Percentiles rank a stretch among this genome's conserved stretches.
Evolutionary conservation across 2,329 filamentous ascomycete species (phyloP).

Genomic region (Penicillium sp.): DNA sequence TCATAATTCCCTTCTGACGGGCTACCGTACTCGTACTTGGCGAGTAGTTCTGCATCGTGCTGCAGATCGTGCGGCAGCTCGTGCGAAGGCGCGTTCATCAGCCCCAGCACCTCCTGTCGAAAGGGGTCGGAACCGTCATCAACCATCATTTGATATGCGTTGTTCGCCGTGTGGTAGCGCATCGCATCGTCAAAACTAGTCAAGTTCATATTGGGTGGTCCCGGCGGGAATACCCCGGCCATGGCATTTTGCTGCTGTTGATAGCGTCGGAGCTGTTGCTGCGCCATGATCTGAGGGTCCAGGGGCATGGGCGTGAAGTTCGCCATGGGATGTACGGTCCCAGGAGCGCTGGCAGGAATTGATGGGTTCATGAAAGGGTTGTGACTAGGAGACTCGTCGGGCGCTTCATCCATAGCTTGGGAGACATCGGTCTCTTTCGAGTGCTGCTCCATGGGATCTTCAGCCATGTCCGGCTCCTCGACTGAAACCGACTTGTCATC

Average conservation of each 20-base stretch:
- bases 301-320: conserved; percentile 54
- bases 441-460: conserved; percentile 17
- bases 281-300: conserved; percentile 61
- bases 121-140: conserved; percentile 41
- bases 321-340: conserved; percentile 39
- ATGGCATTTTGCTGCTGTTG: conserved; percentile 40
- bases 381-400: conserved; percentile 24
- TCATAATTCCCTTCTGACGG: conserved; percentile 38
- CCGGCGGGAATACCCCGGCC: conserved; percentile 34
- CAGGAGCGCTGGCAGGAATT: conserved; percentile 34
- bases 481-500: conserved; percentile 24
- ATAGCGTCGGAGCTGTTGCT: conserved; percentile 44
- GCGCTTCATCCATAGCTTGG: conserved; percentile 26
- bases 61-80: conserved; percentile 43
- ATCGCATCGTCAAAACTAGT: conserved; percentile 40
- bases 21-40: conserved; percentile 41
- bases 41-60: conserved; percentile 41
- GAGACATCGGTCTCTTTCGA: conserved; percentile 15
- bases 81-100: conserved; percentile 40
- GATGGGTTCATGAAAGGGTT: conserved; percentile 33
- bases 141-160: conserved; percentile 45
- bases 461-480: conserved; percentile 15
- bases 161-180: conserved; percentile 35
- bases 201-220: conserved; percentile 31
- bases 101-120: conserved; percentile 38